These are phyloP conservation scores for Neoboletus magnificus DNA, from an alignment of 768 basidiomycete genomes.

Conservation along the genomic window DNA sequence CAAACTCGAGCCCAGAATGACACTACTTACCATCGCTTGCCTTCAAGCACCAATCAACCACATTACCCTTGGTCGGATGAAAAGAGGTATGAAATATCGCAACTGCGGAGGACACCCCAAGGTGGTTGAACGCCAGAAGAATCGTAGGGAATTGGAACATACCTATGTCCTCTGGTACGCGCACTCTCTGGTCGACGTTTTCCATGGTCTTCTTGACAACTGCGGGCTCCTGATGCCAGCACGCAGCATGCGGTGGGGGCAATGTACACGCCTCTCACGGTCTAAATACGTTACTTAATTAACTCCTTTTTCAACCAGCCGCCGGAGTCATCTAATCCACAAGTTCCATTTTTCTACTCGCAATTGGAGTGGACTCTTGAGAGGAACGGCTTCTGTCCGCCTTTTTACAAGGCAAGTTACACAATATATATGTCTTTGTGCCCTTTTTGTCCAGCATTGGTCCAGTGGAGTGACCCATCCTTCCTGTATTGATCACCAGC, in stretches of 20 bases:
- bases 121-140: background rate
- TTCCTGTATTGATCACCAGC: conserved; percentile 5
- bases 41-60: conserved; percentile 76
- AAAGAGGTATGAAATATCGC: conserved; percentile 84
- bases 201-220: conserved; percentile 23
- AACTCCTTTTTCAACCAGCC: conserved; percentile 8
- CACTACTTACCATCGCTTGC: conserved; percentile 55
- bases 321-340: background rate
- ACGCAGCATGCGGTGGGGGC: conserved; percentile 17
- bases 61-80: conserved; percentile 78
- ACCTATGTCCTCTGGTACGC: conserved; percentile 56
- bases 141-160: conserved; percentile 6
- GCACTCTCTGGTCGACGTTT: conserved; percentile 28
- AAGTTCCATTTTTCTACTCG: background rate
- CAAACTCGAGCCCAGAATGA: background rate
- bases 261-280: conserved; percentile 25
- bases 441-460: background rate
- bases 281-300: conserved; percentile 23
- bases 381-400: background rate
- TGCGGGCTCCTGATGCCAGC: conserved; percentile 23
- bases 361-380: background rate
- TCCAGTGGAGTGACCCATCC: background rate
- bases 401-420: background rate
- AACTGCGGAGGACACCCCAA: conserved; percentile 38
- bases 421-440: background rate